A percentile compares a stretch with the other conserved stretches of the same genome.
Evolutionary conservation across 1,284 basidiomycete species (phyloP).

Genomic region (Chalciporus piperatoides): DNA sequence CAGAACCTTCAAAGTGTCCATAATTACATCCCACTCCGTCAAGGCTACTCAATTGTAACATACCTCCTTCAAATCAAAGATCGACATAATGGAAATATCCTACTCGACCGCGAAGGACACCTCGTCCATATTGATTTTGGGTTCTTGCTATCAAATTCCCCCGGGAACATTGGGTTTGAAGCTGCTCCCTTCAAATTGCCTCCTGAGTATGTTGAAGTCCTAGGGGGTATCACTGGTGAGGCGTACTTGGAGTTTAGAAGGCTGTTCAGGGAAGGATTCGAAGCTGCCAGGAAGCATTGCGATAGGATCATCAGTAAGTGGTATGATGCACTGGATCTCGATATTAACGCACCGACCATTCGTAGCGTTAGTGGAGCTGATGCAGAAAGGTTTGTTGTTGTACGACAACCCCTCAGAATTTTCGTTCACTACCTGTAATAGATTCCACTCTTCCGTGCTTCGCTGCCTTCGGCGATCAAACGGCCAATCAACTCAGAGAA

Average conservation of each 20-base stretch:
- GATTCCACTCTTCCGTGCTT: conserved; percentile 96
- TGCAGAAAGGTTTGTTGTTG: conserved; percentile 84
- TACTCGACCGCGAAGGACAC: conserved; percentile 93
- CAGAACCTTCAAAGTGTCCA: neutral
- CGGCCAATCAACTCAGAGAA: conserved; percentile 82
- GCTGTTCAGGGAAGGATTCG: conserved; percentile 91
- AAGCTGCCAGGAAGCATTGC: conserved; percentile 92
- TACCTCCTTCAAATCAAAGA: conserved; percentile 99
- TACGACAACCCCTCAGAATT: neutral
- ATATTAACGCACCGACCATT: conserved; percentile 6
- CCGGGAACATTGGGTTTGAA: conserved; percentile 97
- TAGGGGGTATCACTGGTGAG: conserved; percentile 81
- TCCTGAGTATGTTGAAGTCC: conserved; percentile 92
- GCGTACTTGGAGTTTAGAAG: conserved; percentile 84
- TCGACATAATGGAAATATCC: conserved; percentile 97
- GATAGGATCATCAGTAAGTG: conserved; percentile 91
- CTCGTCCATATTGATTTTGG: conserved; percentile 98
- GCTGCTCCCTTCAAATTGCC: conserved; percentile 98
- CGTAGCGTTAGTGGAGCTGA: conserved; percentile 87
- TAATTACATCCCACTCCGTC: neutral
- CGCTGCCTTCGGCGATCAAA: conserved; percentile 85
- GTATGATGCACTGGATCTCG: conserved; percentile 1
- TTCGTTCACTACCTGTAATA: conserved; percentile 31
- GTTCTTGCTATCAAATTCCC: conserved; percentile 96
- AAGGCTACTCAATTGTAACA: conserved; percentile 91